These are phyloP conservation scores for Suzukiozyma palmioleophila DNA, from an alignment of 1,139 yeast species.

Conservation along the genomic window DNA sequence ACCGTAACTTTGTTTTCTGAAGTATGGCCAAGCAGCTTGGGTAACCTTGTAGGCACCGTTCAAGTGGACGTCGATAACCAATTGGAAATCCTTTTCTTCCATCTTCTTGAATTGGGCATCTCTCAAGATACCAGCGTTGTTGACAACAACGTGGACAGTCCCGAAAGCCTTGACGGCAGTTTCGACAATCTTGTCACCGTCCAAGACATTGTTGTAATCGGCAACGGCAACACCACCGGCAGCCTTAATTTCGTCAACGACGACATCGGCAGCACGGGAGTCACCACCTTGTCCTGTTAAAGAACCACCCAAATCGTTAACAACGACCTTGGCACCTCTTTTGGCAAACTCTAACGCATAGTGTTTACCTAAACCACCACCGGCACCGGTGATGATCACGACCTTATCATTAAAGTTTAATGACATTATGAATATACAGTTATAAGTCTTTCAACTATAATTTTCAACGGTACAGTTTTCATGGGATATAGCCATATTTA, in stretches of 20 bases:
- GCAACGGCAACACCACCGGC: conserved; percentile 89
- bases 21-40: conserved; percentile 89
- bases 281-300: conserved; percentile 65
- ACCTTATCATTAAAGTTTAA: conserved; percentile 71
- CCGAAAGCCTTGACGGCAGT: conserved; percentile 88
- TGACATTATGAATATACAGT: conserved; percentile 4
- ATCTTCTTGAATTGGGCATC: conserved; percentile 75
- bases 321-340: conserved; percentile 90
- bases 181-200: conserved; percentile 81
- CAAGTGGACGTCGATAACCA: conserved; percentile 82
- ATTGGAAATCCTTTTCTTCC: conserved; percentile 73
- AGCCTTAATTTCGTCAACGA: conserved; percentile 74
- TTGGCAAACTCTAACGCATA: conserved; percentile 86
- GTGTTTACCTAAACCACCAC: conserved; percentile 91
- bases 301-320: conserved; percentile 89
- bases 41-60: conserved; percentile 86
- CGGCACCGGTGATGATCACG: conserved; percentile 93
- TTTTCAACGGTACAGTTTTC: background rate
- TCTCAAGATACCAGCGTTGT: conserved; percentile 93
- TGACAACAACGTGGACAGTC: conserved; percentile 81
- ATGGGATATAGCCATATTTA: background rate
- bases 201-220: conserved; percentile 86
- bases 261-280: conserved; percentile 77
- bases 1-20: conserved; percentile 82
- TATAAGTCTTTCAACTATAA: too few relatives aligned